These are phyloP conservation scores for Cornus kousa DNA, from an alignment of 148 eudicot species.

Conservation along the genomic window DNA sequence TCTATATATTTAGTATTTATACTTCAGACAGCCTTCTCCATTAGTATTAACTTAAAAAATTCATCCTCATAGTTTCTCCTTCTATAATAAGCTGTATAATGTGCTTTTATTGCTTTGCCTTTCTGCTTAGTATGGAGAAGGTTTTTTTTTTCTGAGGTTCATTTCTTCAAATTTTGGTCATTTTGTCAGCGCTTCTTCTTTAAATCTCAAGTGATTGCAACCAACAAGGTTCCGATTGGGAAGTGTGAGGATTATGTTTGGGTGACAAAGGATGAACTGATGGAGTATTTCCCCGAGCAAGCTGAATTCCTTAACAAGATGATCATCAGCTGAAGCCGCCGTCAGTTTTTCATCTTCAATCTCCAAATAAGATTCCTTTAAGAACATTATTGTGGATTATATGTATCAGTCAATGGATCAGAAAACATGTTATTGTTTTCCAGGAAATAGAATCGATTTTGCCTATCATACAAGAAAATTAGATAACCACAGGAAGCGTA, in stretches of 20 bases:
- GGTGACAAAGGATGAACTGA: conserved; percentile 86
- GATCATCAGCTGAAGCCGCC: conserved; percentile 58
- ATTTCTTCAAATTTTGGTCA: not conserved
- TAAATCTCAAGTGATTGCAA: conserved; percentile 85
- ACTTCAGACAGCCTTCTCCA: not conserved
- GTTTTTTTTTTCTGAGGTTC: not conserved
- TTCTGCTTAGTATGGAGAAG: not conserved
- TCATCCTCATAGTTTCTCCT: not conserved
- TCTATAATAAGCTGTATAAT: not conserved
- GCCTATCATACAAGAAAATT: not conserved
- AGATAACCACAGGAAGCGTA: not conserved
- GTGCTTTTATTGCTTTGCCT: not conserved
- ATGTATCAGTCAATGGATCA: not conserved
- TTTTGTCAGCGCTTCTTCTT: conserved; percentile 74
- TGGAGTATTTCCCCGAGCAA: conserved; percentile 83
- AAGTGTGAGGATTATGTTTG: conserved; percentile 76
- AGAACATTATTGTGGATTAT: not conserved
- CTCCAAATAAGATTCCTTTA: not conserved
- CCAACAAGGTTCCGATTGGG: conserved; percentile 51
- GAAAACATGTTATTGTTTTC: not conserved
- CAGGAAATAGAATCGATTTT: not conserved
- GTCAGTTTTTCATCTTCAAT: not conserved
- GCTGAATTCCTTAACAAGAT: conserved; percentile 69
- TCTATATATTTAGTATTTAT: not conserved
- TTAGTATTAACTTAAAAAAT: not conserved